Evolutionary conservation across 2,329 filamentous ascomycete genomes (phyloP), one percentile per base, ranked within the genome.

Genomic region (Colletotrichum sojae): DNA sequence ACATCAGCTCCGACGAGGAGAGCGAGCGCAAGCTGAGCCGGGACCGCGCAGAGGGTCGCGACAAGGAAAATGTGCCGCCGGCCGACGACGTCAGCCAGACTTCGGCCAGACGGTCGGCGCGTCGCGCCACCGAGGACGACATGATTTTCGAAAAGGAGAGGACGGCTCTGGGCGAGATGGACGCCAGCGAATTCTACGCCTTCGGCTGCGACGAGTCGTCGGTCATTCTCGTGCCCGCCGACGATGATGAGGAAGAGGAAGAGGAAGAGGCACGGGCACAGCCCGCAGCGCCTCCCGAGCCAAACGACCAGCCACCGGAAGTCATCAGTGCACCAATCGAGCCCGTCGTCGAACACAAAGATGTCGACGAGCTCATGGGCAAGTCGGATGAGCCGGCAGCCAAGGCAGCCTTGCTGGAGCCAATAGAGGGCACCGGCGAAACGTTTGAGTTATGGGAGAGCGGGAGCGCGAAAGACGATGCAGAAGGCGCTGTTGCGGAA

Each of bases 1-100:
- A 98, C 77, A 94, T 98, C 76, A 94, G 90, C 73, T 95, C 94
- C 22, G 95, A 97, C 75, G 95, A 97, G 78, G 92, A 95, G 79
- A 87, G 82, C 31, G 86, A 88, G 75, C 85, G 83, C 57, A 88
- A 88, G 76, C 81, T 86, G 51, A 82, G 75, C 58, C 81, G 80
- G 72, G 86, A 85, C 76, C 78, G 84, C 73, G 84, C 85, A 39
- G 88, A 93, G 73, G 87, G 88, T 53, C 86, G 89, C 39, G 93
- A 94, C 76, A 99, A 99, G 85, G 95, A 99, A 83, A 99, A 99
- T 77, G 90, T 97, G 18, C 93, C 95, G 5, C 95, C 95, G 2
- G 78, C 82, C 3, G 88, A 89, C 63, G 90, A 92, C 53, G 79
- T 92, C 46, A 89, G 88, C 31, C 87, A 92, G 75, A 90, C 88